Evolutionary conservation across 1,284 basidiomycete species (phyloP), one percentile per base, ranked within the genome.

Genomic region (Ustilago nuda): DNA sequence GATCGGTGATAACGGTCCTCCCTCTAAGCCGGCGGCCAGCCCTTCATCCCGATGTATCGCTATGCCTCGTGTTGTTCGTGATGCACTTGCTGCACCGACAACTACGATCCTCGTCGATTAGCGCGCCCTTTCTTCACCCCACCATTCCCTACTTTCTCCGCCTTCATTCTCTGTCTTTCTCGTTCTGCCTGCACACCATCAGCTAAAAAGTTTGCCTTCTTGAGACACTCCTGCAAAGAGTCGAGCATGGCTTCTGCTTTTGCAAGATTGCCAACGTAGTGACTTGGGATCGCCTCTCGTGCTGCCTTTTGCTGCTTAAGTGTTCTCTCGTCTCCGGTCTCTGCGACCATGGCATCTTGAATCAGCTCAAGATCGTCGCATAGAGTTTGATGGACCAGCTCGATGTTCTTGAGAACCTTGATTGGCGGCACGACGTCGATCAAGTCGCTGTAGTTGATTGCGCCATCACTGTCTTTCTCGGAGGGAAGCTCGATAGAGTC

Each of bases 251-350:
- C 56, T 30, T 70, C 67, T 33, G 72, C 67, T 33, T 71, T 70
- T 23, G 23, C 36, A 9, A 75, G 19, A 17, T 45, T 60, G 11
- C 72, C 72, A 3, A 75, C 72, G 27, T 75, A 57, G 13, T 70
- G 72, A 0, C 61, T 61, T 3, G 72, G 72, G 5, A 75, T 61
- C n/a, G 72, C 72, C 39, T 75, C 72, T 17, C 64, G 60, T 6
- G 72, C 72, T 19, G 61, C 63, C 33, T 67, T 75, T 17, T 75
- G 72, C 63, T 66, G 67, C 67, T 75, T 75, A 51, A 66, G 46
- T 8, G 57, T 58, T 43, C 53, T 66, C 35, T 75, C 72, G 51
- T 75, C 72, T 17, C 61, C 72, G 13, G 23, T 66, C 17, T 70
- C 51, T 1, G 64, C 60, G 8, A 75, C 45, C 45, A 51, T 71